phyloP scores from a whole-genome alignment of 768 basidiomycete species.

The Phlegmacium glaucopus region DNA sequence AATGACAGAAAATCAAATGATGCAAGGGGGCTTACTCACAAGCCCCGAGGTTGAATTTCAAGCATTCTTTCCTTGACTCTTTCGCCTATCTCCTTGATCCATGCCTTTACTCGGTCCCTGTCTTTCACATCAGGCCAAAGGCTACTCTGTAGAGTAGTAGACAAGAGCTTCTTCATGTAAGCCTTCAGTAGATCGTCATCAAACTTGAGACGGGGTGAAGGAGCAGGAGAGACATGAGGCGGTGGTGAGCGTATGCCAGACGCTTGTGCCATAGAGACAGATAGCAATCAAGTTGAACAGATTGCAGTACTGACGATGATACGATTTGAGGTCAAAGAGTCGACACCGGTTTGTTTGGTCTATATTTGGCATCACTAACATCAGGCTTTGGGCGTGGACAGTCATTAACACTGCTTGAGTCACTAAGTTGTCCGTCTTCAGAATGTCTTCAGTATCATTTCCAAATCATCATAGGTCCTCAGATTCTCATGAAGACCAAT shows the following conservation, averaged over 20 bases:
- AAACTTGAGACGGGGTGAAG: conserved; percentile 60
- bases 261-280: conserved; percentile 19
- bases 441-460: conserved; percentile 72
- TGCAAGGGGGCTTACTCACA: conserved; percentile 49
- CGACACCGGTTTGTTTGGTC: background rate
- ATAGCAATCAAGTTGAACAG: background rate
- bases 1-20: background rate
- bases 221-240: conserved; percentile 56
- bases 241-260: conserved; percentile 60
- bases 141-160: conserved; percentile 60
- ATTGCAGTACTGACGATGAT: background rate
- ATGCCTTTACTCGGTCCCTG: conserved; percentile 62
- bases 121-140: conserved; percentile 71
- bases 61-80: conserved; percentile 85
- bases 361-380: too few species aligned
- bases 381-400: background rate
- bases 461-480: conserved; percentile 43
- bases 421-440: background rate
- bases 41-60: conserved; percentile 76
- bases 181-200: conserved; percentile 69
- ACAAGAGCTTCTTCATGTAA: conserved; percentile 81
- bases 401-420: too few species aligned
- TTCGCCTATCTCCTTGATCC: conserved; percentile 84
- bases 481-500: conserved; percentile 43
- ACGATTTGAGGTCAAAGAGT: background rate